Conservation (phyloP, 441 rosid genomes). For the Croton laevigatus region DNA sequence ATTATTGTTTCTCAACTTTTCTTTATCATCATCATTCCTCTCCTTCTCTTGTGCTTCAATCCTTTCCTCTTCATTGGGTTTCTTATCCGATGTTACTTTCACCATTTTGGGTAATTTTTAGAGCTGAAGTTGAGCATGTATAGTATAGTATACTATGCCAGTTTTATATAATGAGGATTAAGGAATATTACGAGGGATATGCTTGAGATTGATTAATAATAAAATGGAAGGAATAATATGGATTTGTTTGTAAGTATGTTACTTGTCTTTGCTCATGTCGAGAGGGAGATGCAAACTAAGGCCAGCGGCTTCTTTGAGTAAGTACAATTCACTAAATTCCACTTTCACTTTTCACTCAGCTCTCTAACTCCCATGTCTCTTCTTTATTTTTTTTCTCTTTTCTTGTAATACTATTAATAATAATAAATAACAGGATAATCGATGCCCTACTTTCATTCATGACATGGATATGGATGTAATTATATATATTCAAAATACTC, state of each 20-base stretch:
- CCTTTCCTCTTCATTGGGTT: not conserved
- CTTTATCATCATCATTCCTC: not conserved
- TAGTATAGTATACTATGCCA: no score
- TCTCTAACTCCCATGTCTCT: no score
- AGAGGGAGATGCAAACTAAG: not conserved
- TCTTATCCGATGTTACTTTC: not conserved
- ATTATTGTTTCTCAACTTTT: conserved; percentile 6
- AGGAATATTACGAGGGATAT: conserved; percentile 16
- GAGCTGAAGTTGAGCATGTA: not conserved
- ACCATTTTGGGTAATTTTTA: not conserved
- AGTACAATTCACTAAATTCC: conserved; percentile 11
- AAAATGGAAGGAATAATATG: not conserved
- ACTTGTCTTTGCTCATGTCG: not conserved
- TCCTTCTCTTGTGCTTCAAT: not conserved
- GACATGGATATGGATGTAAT: no score
- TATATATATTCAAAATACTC: no score
- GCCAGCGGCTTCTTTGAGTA: not conserved
- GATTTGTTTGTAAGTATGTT: not conserved
- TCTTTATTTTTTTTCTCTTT: no score
- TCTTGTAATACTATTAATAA: no score
- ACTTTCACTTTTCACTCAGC: not conserved
- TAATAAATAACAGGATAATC: no score
- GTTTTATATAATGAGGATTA: not conserved
- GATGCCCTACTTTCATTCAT: no score
- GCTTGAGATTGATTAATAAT: not conserved